Conservation (phyloP, 345 rosid species). For the Sonneratia caseolaris region DNA sequence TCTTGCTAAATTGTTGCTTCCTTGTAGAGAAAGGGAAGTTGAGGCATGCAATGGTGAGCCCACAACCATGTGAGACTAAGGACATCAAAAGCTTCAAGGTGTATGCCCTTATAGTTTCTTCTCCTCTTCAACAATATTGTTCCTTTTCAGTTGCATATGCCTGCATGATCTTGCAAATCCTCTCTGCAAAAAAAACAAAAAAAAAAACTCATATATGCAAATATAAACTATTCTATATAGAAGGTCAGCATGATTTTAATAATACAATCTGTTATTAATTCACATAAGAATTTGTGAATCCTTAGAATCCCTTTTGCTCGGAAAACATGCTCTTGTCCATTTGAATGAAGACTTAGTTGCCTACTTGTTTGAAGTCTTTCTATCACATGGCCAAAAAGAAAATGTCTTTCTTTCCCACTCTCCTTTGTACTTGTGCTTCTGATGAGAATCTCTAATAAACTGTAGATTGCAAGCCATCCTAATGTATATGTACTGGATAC, state of each 20-base stretch:
- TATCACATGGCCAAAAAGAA: too few species aligned
- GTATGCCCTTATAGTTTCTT: not conserved
- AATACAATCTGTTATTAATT: not conserved
- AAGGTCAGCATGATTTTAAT: not conserved
- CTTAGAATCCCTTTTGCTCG: not conserved
- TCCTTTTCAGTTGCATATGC: not conserved
- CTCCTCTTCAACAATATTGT: not conserved
- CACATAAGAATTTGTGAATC: too few species aligned
- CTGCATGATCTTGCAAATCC: not conserved
- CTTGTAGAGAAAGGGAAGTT: constrained; percentile 68
- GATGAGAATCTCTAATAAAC: not conserved
- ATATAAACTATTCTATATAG: not conserved
- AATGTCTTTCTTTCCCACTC: not conserved
- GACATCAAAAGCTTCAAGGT: constrained; percentile 85
- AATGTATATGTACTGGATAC: constrained; percentile 69
- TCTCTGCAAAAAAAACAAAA: not conserved
- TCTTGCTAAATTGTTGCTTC: not conserved
- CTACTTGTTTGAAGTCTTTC: not conserved
- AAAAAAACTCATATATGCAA: not conserved
- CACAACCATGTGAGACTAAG: constrained; percentile 80
- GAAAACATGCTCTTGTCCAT: not conserved
- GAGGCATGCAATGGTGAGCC: constrained; percentile 58
- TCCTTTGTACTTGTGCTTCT: not conserved
- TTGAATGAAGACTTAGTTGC: not conserved
- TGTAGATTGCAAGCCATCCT: constrained; percentile 78